Percentiles rank a stretch among this genome's conserved stretches.
These are phyloP conservation scores for Candida ficus DNA, from an alignment of 805 yeast genomes.

Conservation along the genomic window DNA sequence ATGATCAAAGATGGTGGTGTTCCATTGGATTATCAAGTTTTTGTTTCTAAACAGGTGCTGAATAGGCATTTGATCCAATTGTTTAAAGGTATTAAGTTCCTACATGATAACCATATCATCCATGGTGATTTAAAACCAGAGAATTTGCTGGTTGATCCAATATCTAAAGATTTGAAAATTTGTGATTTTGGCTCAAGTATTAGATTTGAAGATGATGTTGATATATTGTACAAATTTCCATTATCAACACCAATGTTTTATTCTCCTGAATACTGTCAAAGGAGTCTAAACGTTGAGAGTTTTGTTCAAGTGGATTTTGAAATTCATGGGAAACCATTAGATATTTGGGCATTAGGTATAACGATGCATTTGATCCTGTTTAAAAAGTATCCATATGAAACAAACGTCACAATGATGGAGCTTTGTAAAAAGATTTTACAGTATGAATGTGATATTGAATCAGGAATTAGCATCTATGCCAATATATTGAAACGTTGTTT, in stretches of 20 bases:
- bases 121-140: slow-evolving; percentile 67
- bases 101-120: slow-evolving; percentile 53
- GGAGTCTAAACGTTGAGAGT: not conserved
- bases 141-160: slow-evolving; percentile 50
- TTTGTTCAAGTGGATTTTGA: not conserved
- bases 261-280: slow-evolving; percentile 8
- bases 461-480: slow-evolving; percentile 1
- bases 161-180: slow-evolving; percentile 52
- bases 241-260: slow-evolving; percentile 9
- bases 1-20: slow-evolving; percentile 8
- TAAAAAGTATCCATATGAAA: slow-evolving; percentile 3
- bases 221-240: slow-evolving; percentile 1
- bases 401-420: not conserved
- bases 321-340: slow-evolving; percentile 6
- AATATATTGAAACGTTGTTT: not conserved
- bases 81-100: slow-evolving; percentile 47
- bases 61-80: slow-evolving; percentile 42
- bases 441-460: not conserved
- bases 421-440: not conserved
- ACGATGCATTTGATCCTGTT: slow-evolving; percentile 6
- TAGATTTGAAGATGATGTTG: slow-evolving; percentile 18
- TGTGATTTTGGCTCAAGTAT: slow-evolving; percentile 66
- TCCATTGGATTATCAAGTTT: slow-evolving; percentile 35
- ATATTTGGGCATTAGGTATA: slow-evolving; percentile 12
- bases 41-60: slow-evolving; percentile 36